Base-by-base conservation (phyloP, 768 basidiomycete species). In the Paxillus rubicundulus region DNA sequence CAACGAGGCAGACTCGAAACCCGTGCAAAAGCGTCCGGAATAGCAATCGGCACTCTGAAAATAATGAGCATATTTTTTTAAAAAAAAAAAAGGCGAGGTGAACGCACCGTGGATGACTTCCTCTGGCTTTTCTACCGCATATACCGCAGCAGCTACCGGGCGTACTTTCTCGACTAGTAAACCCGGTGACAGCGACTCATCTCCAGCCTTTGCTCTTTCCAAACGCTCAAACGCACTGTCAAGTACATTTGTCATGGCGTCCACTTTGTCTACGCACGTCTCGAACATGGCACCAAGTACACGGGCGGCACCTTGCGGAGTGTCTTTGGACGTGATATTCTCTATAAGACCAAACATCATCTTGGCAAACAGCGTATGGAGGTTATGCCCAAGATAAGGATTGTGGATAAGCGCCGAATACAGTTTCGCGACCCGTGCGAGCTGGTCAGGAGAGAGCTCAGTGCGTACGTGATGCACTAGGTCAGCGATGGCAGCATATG, bases 371-470 rank as follows among this genome's bases (percentile, higher is more conserved):
- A 98, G 78, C 12, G 90, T 91, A 63, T 98, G 94, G 32, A 95
- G 82, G 50, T 82, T 85, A 59, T 81, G 85, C 9, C 83, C 79
- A 42, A 95, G 80, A 17, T 89, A 84, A 2, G 90, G 82, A 64
- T 97, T 93, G 71, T 98, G 96, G 45, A 97, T 81, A 63, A 92
- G 84, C 45, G 86, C 84, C 1, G 93, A 89, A 67, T 91, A 97
- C 48, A 90, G 82, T 60, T 88, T 84, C 21, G 93, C 84, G 51
- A 96, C 82, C 16, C 82, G 82, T 4, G 82, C 77, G 17, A 98
- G 74, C 62, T 96, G 94, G 9, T 80, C 69, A 5, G 86, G 76
- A 2, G 84, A 82, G 36, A 98, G 81, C 17, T 98, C 94, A 41
- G 75, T 77, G 46, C 92, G 87, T 52, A 95, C 80, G 63, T 97